Evolutionary conservation across 106 monocot species (phyloP), one percentile per base, ranked within the genome.

Genomic region (Chionographis japonica): DNA sequence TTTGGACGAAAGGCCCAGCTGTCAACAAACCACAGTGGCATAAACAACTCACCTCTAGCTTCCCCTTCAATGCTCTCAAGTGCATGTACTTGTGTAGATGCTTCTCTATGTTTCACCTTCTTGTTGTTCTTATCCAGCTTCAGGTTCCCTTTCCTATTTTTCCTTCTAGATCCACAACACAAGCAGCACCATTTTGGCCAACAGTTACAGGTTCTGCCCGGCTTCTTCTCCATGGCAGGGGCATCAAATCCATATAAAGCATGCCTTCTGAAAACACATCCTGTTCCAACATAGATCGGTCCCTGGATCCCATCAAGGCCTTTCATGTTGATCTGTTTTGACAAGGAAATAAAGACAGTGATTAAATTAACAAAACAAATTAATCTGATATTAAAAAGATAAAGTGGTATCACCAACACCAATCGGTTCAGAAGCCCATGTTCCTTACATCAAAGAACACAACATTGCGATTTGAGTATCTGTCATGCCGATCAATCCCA

Each of bases 201-300:
- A 67, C 92, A 88, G 42, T 92, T 92, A 66, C 92, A 92, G 51
- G 85, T 83, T 65, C 85, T 92, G 58, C 75, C 70, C 54, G 83
- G 86, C 5, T 78, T 55, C 77, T 89, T 93, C 56, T 75, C 73
- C 54, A 68, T 81, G 4, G 43, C 65, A 15, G 93, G 93, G 62
- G 93, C 88, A 83, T 93, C 93, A 63, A 53, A 89, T 59, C 93
- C 93, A 76, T 93, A 93, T 9, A 93, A 52, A 67, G 92, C 92
- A 65, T 81, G 80, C 60, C 92, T 78, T 63, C 85, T 74, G 71
- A 92, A 88, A 50, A 92, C 85, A 70, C 91, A 91, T 20, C 91
- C 91, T 40, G 91, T 91, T 4, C 91, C 91, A 11, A 91, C 91
- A 72, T 92, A 92, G 12, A 92, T 88, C 42, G 92, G 92, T 14